A percentile compares a stretch with the other conserved stretches of the same genome.
Conservation (phyloP, 805 yeast species). For the Wickerhamomyces bovis region DNA sequence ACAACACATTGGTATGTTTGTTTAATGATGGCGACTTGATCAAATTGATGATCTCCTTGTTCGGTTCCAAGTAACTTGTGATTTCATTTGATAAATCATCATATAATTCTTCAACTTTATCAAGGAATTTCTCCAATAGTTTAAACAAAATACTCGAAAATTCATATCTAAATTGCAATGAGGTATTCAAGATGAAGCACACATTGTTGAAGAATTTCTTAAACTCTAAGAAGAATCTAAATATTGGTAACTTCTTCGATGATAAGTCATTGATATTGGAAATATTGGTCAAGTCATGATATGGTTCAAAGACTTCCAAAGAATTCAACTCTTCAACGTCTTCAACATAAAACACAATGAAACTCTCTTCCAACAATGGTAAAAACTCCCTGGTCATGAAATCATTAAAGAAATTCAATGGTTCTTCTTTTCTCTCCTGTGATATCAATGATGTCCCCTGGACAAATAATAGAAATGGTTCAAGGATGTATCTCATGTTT, state of each 20-base stretch:
- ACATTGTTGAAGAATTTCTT: constrained; percentile 16
- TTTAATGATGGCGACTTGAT: constrained; percentile 2
- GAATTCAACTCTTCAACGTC: constrained; percentile 36
- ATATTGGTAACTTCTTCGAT: constrained; percentile 3
- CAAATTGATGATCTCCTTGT: constrained; percentile 12
- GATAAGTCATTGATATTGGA: constrained; percentile 6
- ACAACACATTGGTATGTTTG: background rate
- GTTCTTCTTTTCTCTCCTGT: constrained; percentile 26
- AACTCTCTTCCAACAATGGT: constrained; percentile 53
- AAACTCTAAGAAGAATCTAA: constrained; percentile 18
- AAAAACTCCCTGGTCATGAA: constrained; percentile 63
- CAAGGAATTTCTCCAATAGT: constrained; percentile 17
- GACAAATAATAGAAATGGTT: constrained; percentile 62
- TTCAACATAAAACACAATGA: constrained; percentile 46
- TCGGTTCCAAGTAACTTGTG: constrained; percentile 18
- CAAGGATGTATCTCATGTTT: constrained; percentile 75
- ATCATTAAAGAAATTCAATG: constrained; percentile 46
- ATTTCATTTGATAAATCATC: constrained; percentile 21
- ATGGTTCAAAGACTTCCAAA: constrained; percentile 25
- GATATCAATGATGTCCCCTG: constrained; percentile 48
- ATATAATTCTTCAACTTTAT: constrained; percentile 18
- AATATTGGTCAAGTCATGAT: constrained; percentile 32
- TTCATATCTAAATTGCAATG: constrained; percentile 23
- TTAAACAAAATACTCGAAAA: constrained; percentile 19
- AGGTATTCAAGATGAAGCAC: constrained; percentile 20